phyloP scores from a whole-genome alignment of 2,329 filamentous ascomycete genomes.

The Helminthosporium solani region DNA sequence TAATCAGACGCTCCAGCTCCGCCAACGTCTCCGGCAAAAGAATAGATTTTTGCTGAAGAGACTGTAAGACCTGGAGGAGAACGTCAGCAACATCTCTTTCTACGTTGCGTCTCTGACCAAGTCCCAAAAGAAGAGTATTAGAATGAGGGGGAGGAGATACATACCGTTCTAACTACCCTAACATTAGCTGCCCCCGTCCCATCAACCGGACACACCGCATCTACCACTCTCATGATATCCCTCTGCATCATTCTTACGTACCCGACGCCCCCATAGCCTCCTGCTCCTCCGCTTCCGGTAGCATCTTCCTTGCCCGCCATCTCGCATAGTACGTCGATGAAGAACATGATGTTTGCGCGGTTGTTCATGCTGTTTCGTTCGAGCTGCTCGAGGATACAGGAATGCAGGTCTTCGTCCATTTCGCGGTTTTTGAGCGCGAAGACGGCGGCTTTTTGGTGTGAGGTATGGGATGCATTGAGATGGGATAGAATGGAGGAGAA shows the following conservation, averaged over 20 bases:
- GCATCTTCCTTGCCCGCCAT: constrained; percentile 75
- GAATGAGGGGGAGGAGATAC: not conserved
- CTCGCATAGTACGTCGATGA: constrained; percentile 93
- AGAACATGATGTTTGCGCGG: constrained; percentile 98
- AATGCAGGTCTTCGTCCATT: constrained; percentile 95
- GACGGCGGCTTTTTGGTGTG: constrained; percentile 86
- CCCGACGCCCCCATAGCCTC: constrained; percentile 47
- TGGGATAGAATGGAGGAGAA: constrained; percentile 89
- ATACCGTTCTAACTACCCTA: constrained; percentile 81
- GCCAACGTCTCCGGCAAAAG: constrained; percentile 71
- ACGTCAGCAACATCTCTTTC: too few species aligned
- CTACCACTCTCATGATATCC: constrained; percentile 87
- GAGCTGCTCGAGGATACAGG: constrained; percentile 93
- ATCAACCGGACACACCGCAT: constrained; percentile 84
- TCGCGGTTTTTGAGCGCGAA: constrained; percentile 94
- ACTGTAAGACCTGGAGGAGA: constrained; percentile 62
- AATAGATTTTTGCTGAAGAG: constrained; percentile 69
- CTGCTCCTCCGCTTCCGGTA: not conserved
- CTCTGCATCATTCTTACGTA: constrained; percentile 95
- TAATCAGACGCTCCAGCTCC: constrained; percentile 81
- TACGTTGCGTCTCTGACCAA: not conserved
- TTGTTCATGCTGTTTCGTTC: constrained; percentile 96
- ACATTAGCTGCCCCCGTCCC: constrained; percentile 90
- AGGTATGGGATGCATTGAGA: constrained; percentile 85
- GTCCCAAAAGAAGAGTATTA: not conserved